Evolutionary conservation across 2,329 filamentous ascomycete genomes (phyloP), one percentile per base, ranked within the genome.

Genomic region (Xylariaceae sp.): DNA sequence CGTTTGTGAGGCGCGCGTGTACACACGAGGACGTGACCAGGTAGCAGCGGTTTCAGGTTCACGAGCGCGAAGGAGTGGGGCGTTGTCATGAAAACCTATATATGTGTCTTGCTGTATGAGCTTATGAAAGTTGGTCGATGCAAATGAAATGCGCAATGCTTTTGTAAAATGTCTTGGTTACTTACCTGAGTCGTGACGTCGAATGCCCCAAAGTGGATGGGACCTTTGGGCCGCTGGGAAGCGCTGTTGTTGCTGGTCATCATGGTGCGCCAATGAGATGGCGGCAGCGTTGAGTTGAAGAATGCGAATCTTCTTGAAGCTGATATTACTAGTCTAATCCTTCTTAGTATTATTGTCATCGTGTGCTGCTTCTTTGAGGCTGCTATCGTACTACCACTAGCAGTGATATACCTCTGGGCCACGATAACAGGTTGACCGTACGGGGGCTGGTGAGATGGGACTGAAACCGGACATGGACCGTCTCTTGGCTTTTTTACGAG

Each of bases 41-140:
- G 92, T 1, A 97, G 83, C 33, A 99, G 85, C 21, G 95, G 95
- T 76, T 96, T 97, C 72, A 98, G 86, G 77, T 99, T 99, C 56
- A 98, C 93, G 61, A 98, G 82, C 51, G 91, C 92, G 78, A 92
- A 97, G 66, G 88, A 91, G 68, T 89, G 82, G 0, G 84, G 81
- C 1, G 93, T 96, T 64, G 82, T 81, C 75, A 96, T 85, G 79
- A 98, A 98, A 78, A 97, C 91, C 90, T 97, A 65, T 2, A 46
- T 28, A 16, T 50, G 21, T 45, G 24, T 31, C 45, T 14, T 9
- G 26, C 16, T 8, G 6, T 17, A 23, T 64, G 12, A 49, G 50
- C 50, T 53, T 24, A n/a, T 33, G 28, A n/a, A 31, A 34, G 14
- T 28, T 12, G 21, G 34, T 14, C 16, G 12, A 43, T 46, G 7